A percentile compares a stretch with the other conserved stretches of the same genome.
These are phyloP conservation scores for Entomortierella parvispora DNA, from an alignment of 192 early-diverging fungal genomes.

Conservation along the genomic window DNA sequence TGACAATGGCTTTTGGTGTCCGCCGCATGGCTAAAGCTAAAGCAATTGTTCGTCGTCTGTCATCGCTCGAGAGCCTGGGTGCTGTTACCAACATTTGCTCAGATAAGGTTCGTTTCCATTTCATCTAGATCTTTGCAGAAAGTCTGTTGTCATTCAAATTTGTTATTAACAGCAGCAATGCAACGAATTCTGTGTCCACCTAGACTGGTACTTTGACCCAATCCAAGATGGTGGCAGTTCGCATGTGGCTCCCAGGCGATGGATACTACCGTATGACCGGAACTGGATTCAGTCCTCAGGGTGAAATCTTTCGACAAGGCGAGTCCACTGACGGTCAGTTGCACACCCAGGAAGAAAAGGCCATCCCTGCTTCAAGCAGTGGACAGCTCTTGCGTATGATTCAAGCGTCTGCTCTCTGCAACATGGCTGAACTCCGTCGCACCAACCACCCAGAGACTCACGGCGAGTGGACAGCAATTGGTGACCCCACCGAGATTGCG, in stretches of 20 bases:
- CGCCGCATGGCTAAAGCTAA: constrained; percentile 82
- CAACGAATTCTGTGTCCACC: too few relatives aligned
- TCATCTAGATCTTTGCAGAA: too few relatives aligned
- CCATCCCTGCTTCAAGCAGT: constrained; percentile 4
- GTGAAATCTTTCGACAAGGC: constrained; percentile 46
- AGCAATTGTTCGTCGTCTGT: too few relatives aligned
- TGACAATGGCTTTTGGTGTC: constrained; percentile 94
- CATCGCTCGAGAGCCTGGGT: constrained; percentile 90
- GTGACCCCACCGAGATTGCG: constrained; percentile 95
- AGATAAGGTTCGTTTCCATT: constrained; percentile 79
- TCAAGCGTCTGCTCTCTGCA: constrained; percentile 83
- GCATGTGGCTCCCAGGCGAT: constrained; percentile 82
- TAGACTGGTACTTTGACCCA: constrained; percentile 91
- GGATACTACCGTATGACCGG: constrained; percentile 75
- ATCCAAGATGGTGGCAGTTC: constrained; percentile 92
- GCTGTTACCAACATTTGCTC: constrained; percentile 95
- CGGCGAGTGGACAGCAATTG: constrained; percentile 78
- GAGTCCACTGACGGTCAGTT: constrained; percentile 24
- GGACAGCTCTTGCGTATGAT: constrained; percentile 58
- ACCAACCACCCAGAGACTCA: constrained; percentile 64
- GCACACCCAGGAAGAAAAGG: constrained; percentile 44
- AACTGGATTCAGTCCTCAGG: constrained; percentile 66
- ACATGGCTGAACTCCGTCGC: constrained; percentile 79
- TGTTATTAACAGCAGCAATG: too few relatives aligned
- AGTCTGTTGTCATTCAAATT: too few relatives aligned